Conservation (phyloP, 805 yeast genomes). For the Saturnispora silvae region DNA sequence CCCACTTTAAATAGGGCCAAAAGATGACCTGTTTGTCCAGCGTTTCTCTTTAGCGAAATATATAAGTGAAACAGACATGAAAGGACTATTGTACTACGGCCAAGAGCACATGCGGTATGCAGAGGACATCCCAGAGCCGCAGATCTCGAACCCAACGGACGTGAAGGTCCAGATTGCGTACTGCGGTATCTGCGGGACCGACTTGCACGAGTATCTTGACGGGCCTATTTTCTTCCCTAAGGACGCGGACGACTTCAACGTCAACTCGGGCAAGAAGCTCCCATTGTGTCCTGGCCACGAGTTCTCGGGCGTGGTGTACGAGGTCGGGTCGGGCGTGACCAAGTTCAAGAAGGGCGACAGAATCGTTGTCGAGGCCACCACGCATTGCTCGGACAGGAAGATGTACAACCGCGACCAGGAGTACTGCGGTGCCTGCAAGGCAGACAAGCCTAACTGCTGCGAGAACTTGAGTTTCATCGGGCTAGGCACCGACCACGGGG, state of each 20-base stretch:
- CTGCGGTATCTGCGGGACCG: conserved; percentile 60
- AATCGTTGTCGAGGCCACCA: conserved; percentile 55
- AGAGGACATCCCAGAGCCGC: conserved; percentile 20
- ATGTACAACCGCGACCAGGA: conserved; percentile 22
- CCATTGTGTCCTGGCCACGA: conserved; percentile 30
- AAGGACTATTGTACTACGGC: conserved; percentile 39
- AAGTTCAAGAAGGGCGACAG: conserved; percentile 40
- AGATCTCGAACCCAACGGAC: conserved; percentile 19
- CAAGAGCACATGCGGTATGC: conserved; percentile 35
- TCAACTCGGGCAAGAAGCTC: conserved; percentile 30
- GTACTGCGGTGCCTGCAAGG: conserved; percentile 33
- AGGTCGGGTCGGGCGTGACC: conserved; percentile 36
- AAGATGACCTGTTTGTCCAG: too few relatives aligned
- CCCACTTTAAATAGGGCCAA: too few relatives aligned
- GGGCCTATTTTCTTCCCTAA: conserved; percentile 48
- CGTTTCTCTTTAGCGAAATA: too few relatives aligned
- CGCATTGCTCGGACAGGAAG: conserved; percentile 33
- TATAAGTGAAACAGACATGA: too few relatives aligned
- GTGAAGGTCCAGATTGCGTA: conserved; percentile 27
- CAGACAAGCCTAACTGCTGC: conserved; percentile 38
- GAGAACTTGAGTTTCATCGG: conserved; percentile 35
- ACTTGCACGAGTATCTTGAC: conserved; percentile 44
- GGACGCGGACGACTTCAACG: conserved; percentile 19
- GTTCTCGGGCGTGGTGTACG: conserved; percentile 22
- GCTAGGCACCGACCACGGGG: conserved; percentile 41